phyloP scores from a whole-genome alignment of 805 yeast genomes.

The Yamadazyma kitorensis region DNA sequence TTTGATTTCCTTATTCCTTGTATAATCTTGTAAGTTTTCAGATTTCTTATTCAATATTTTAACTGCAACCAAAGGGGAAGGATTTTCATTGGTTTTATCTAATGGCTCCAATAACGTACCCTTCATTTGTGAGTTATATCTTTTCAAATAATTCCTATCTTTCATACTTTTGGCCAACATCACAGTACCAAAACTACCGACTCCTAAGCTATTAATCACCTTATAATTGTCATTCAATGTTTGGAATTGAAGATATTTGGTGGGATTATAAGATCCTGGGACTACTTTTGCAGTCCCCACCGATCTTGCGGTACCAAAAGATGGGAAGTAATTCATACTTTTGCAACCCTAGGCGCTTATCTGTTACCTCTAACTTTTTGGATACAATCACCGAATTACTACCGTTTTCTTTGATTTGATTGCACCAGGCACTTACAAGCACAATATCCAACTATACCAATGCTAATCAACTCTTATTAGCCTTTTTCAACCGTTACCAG shows the following conservation, averaged over 20 bases:
- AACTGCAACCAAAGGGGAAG: slow-evolving; percentile 56
- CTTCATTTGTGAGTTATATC: slow-evolving; percentile 13
- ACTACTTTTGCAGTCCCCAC: too few relatives aligned
- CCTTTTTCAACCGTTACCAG: too few relatives aligned
- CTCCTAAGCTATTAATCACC: slow-evolving; percentile 55
- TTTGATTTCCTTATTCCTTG: slow-evolving; percentile 57
- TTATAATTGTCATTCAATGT: slow-evolving; percentile 32
- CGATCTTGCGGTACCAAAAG: too few relatives aligned
- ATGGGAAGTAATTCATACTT: too few relatives aligned
- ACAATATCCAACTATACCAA: too few relatives aligned
- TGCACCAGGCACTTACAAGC: too few relatives aligned
- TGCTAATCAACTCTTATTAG: too few relatives aligned
- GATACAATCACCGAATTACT: too few relatives aligned
- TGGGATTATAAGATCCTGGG: too few relatives aligned
- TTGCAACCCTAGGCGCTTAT: too few relatives aligned
- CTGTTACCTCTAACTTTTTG: too few relatives aligned
- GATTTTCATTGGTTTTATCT: slow-evolving; percentile 4
- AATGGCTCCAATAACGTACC: slow-evolving; percentile 53
- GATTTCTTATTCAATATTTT: slow-evolving; percentile 65
- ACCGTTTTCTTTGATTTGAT: too few relatives aligned
- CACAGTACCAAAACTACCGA: slow-evolving; percentile 76
- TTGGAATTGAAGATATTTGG: background rate
- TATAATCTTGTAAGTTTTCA: slow-evolving; percentile 28
- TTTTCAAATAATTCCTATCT: slow-evolving; percentile 14
- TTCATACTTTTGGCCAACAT: slow-evolving; percentile 52